A percentile compares a stretch with the other conserved stretches of the same genome.
Conservation (phyloP, 179 eudicot genomes). For the Dionaea muscipula region DNA sequence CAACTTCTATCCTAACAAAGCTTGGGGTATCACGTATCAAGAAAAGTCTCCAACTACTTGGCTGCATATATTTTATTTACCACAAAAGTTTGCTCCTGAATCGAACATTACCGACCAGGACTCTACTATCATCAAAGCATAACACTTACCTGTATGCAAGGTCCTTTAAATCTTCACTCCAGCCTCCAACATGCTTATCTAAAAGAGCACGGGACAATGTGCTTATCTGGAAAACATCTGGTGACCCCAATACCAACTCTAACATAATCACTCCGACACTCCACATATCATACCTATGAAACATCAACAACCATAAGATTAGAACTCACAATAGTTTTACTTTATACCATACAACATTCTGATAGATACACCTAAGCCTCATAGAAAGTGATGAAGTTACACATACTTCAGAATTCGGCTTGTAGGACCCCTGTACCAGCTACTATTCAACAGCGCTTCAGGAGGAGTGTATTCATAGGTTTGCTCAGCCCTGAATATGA, state of each 20-base stretch:
- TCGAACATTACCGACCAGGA: no score
- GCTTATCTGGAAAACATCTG: slow-evolving; percentile 87
- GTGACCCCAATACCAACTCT: slow-evolving; percentile 83
- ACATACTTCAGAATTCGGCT: slow-evolving; percentile 58
- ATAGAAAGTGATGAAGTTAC: slow-evolving; percentile 1
- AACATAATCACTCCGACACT: slow-evolving; percentile 85
- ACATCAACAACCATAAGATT: slow-evolving; percentile 1
- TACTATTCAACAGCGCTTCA: slow-evolving; percentile 76
- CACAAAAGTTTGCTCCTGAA: no score
- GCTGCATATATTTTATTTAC: no score
- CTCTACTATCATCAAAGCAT: no score
- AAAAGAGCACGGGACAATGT: slow-evolving; percentile 64
- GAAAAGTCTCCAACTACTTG: no score
- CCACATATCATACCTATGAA: slow-evolving; percentile 91
- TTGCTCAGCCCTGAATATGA: slow-evolving; percentile 64
- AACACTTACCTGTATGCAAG: slow-evolving; percentile 80
- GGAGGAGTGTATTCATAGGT: slow-evolving; percentile 92
- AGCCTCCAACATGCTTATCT: slow-evolving; percentile 79
- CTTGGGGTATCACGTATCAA: no score
- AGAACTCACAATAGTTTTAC: background rate
- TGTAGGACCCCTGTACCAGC: slow-evolving; percentile 69
- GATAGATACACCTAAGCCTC: background rate
- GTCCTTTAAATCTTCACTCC: slow-evolving; percentile 84
- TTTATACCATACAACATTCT: background rate
- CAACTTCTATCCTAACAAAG: no score